A percentile compares a stretch with the other conserved stretches of the same genome.
Conservation (phyloP, 2,329 filamentous ascomycete genomes). For the Endoconidiophora polonica region DNA sequence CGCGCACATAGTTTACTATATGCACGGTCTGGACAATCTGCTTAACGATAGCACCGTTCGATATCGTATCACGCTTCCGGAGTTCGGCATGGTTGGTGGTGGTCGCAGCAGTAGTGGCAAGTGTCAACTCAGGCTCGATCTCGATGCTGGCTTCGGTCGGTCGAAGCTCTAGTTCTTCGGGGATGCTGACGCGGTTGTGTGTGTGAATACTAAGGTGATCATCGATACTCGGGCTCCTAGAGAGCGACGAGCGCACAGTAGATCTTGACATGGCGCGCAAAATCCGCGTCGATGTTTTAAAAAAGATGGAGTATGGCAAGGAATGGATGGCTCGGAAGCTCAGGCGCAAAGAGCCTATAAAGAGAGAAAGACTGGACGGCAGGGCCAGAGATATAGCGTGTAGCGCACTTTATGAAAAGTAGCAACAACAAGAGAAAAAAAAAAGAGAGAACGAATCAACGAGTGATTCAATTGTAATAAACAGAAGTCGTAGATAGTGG, state of each 20-base stretch:
- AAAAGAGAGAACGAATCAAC: slow-evolving; percentile 10
- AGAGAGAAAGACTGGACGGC: slow-evolving; percentile 8
- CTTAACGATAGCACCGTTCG: slow-evolving; percentile 20
- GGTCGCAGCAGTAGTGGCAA: neutral
- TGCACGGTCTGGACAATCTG: slow-evolving; percentile 38
- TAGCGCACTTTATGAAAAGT: too few relatives aligned
- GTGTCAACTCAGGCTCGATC: neutral
- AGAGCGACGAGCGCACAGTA: slow-evolving; percentile 7
- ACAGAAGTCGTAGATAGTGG: too few relatives aligned
- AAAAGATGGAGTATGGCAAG: slow-evolving; percentile 10
- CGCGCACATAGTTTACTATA: slow-evolving; percentile 35
- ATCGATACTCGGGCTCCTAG: slow-evolving; percentile 4
- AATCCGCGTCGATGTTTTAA: neutral
- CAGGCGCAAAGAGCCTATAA: slow-evolving; percentile 3
- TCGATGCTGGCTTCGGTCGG: neutral
- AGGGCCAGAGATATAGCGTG: neutral
- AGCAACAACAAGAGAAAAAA: slow-evolving; percentile 8
- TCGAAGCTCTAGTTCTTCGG: neutral
- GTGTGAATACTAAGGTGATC: slow-evolving; percentile 7
- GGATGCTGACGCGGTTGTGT: slow-evolving; percentile 11
- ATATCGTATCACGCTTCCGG: slow-evolving; percentile 1
- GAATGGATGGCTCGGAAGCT: slow-evolving; percentile 12
- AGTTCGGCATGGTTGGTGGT: slow-evolving; percentile 1
- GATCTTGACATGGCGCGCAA: slow-evolving; percentile 9
- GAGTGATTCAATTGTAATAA: neutral